Evolutionary conservation across 176 grass and related monocot genomes (phyloP).

Genomic region (Eragrostis curvula): DNA sequence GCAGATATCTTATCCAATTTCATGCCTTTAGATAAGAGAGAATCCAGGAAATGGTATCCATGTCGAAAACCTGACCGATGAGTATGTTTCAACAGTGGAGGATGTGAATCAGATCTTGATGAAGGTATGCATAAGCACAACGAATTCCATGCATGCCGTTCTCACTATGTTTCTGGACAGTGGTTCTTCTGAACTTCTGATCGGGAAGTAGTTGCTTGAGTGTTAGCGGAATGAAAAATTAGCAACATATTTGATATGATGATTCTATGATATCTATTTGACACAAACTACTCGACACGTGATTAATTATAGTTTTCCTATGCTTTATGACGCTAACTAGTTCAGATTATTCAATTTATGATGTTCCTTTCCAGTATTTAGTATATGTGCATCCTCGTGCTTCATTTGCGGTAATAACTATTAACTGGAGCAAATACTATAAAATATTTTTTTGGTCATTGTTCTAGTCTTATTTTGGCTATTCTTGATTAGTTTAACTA

Average conservation of each 20-base stretch:
- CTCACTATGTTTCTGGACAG: constrained; percentile 1
- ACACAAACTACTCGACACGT: not conserved
- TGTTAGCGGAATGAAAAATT: not conserved
- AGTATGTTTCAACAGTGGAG: constrained; percentile 78
- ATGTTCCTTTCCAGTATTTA: not conserved
- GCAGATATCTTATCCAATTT: constrained; percentile 20
- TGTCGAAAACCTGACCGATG: constrained; percentile 90
- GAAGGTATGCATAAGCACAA: constrained; percentile 67
- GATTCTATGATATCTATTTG: constrained; percentile 15
- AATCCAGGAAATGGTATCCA: constrained; percentile 69
- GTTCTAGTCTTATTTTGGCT: not conserved
- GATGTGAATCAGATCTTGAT: constrained; percentile 90
- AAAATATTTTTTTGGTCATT: not conserved
- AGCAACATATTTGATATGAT: not conserved
- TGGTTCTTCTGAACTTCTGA: not conserved
- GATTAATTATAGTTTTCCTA: not conserved
- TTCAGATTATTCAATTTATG: too few relatives aligned
- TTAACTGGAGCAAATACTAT: not conserved
- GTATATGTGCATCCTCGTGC: not conserved
- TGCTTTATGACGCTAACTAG: not conserved
- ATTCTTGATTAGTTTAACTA: not conserved
- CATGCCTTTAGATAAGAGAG: constrained; percentile 67
- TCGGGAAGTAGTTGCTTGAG: not conserved
- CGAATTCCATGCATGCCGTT: not conserved
- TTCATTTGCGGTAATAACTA: not conserved